Conservation (phyloP, 2,329 filamentous ascomycete genomes). For the Mycosphaerella sp. region DNA sequence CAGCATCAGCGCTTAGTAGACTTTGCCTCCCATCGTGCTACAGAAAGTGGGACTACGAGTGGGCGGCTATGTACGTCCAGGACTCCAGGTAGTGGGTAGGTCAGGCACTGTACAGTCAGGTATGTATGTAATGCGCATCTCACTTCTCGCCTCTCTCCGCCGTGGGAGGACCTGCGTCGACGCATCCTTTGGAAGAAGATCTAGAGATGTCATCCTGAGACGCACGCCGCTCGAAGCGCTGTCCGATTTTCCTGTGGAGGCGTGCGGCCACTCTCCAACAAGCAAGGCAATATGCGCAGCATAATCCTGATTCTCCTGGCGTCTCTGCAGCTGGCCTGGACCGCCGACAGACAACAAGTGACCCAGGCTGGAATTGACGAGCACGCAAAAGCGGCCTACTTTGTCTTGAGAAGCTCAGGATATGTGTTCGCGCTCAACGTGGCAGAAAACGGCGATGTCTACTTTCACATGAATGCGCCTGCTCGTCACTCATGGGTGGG, state of each 20-base stretch:
- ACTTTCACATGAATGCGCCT: constrained; percentile 30
- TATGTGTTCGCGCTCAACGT: constrained; percentile 29
- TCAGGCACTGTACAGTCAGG: too few species aligned
- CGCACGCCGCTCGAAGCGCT: not conserved
- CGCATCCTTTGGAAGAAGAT: not conserved
- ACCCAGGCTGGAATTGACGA: constrained; percentile 19
- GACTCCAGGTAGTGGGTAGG: not conserved
- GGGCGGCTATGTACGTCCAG: not conserved
- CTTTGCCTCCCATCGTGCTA: constrained; percentile 3
- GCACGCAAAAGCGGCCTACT: constrained; percentile 25
- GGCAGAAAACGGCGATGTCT: constrained; percentile 28
- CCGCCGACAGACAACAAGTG: constrained; percentile 13
- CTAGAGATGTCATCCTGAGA: not conserved
- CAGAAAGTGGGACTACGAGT: constrained; percentile 2
- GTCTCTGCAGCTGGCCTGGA: constrained; percentile 12
- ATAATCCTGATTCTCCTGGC: constrained; percentile 13
- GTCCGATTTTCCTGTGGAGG: constrained; percentile 3
- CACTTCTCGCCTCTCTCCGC: not conserved
- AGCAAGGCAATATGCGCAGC: constrained; percentile 11
- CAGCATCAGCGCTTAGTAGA: constrained; percentile 8
- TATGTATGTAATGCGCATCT: not conserved
- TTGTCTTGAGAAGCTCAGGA: constrained; percentile 19
- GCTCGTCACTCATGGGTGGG: constrained; percentile 40
- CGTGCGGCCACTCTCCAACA: constrained; percentile 3
- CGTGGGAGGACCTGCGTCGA: not conserved